phyloP scores from a whole-genome alignment of 305 asterid species.

The Fraxinus nigra region DNA sequence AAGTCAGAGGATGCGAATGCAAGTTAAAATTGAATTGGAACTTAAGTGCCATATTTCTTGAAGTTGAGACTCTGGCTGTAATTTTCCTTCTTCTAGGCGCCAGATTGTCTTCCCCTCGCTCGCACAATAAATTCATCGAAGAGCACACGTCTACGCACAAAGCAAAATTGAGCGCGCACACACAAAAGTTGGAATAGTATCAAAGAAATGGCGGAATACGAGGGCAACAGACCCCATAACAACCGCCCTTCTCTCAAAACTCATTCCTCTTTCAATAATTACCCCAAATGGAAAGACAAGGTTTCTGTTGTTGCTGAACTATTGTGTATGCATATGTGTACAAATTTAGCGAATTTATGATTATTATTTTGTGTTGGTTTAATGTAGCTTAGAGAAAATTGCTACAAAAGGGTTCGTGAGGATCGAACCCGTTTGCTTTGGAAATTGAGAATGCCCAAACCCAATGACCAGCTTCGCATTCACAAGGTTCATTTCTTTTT shows the following conservation, averaged over 20 bases:
- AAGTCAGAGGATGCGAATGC: background rate
- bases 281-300: slow-evolving; percentile 71
- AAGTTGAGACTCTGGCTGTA: background rate
- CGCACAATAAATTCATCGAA: background rate
- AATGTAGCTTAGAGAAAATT: slow-evolving; percentile 79
- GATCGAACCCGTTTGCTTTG: slow-evolving; percentile 79
- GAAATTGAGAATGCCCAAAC: slow-evolving; percentile 58
- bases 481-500: slow-evolving; percentile 40
- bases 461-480: slow-evolving; percentile 30
- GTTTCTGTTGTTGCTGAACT: slow-evolving; percentile 26
- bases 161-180: background rate
- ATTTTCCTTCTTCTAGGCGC: background rate
- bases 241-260: slow-evolving; percentile 54
- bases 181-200: background rate
- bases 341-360: background rate
- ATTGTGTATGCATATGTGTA: background rate
- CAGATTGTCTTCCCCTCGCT: background rate
- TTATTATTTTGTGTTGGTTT: slow-evolving; percentile 8
- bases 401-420: slow-evolving; percentile 75
- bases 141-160: background rate
- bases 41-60: background rate
- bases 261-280: slow-evolving; percentile 46
- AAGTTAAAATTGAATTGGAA: background rate
- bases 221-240: slow-evolving; percentile 22
- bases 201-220: slow-evolving; percentile 47